Conservation (phyloP, 2,329 filamentous ascomycete genomes). For the Rhynchosporium secalis region DNA sequence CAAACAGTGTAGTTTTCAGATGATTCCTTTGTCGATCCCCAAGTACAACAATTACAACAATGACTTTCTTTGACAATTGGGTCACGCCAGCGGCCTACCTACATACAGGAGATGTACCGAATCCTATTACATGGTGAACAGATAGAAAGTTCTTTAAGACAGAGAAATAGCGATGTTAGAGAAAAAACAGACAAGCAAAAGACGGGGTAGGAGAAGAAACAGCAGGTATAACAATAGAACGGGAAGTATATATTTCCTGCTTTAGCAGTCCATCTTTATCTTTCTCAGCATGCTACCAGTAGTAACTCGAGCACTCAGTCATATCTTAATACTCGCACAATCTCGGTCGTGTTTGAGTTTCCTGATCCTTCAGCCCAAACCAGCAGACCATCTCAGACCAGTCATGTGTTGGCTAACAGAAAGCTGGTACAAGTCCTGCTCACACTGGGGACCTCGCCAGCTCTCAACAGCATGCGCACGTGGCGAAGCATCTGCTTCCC, state of each 20-base stretch:
- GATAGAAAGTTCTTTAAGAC: background rate
- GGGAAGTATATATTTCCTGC: background rate
- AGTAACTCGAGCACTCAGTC: too few relatives aligned
- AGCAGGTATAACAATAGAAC: background rate
- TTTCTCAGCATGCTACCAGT: too few relatives aligned
- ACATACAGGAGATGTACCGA: background rate
- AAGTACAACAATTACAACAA: constrained; percentile 1
- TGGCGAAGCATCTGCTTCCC: background rate
- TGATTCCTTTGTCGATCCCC: background rate
- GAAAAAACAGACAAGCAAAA: background rate
- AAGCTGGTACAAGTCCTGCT: constrained; percentile 1
- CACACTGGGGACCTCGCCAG: constrained; percentile 12
- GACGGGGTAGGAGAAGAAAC: background rate
- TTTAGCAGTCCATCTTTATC: background rate
- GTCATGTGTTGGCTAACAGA: constrained; percentile 11
- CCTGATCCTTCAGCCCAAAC: background rate
- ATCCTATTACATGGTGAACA: background rate
- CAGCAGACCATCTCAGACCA: background rate
- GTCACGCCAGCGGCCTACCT: background rate
- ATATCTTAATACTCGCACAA: background rate
- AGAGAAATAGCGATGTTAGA: background rate
- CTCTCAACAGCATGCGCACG: constrained; percentile 1
- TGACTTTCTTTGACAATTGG: constrained; percentile 1
- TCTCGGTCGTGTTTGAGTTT: background rate
- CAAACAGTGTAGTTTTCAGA: too few relatives aligned